Base-by-base conservation (phyloP, 371 early-diverging fungal genomes). In the Syncephalis fuscata region DNA sequence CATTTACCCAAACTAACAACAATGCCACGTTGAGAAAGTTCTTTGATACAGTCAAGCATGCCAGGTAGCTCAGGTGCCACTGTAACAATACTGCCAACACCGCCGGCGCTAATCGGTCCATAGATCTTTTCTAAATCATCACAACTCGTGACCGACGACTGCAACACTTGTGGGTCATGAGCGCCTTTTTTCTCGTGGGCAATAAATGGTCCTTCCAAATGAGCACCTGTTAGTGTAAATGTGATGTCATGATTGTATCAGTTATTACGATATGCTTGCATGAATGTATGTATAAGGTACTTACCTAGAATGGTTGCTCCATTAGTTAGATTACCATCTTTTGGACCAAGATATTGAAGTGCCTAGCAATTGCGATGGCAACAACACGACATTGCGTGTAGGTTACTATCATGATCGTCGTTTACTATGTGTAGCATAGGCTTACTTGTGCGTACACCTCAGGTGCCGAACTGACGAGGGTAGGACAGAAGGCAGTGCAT, bases 171-270 rank as follows among this genome's bases (percentile, higher is more conserved):
- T 45, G 72, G 62, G 37, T 87, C 75, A 50, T 89, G 89, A 0
- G 87, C 88, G 26, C 89, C 89, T 48, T 78, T 79, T 52, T 83
- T 80, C 23, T 66, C 63, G 22, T 71, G 70, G 40, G 71, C 70
- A 44, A 87, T 82, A 57, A 88, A 88, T 16, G 88, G 87, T 1
- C 88, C 88, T 59, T 88, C 89, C 15, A 85, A 57, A 59, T 88
- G 89, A 7, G 83, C 84, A 16, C 80, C 56, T 53, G 36, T 27
- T 21, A n/a, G n/a, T n/a, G n/a, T n/a, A n/a, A n/a, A n/a, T n/a
- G n/a, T n/a, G n/a, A 39, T n/a, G 37, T 21, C 22, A 22, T 21
- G 11, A 24, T 11, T 20, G 10, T 39, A n/a, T n/a, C n/a, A n/a
- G n/a, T n/a, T n/a, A n/a, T n/a, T n/a, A n/a, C n/a, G n/a, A n/a